phyloP scores from a whole-genome alignment of 257 asterid species.

The Sherardia arvensis region DNA sequence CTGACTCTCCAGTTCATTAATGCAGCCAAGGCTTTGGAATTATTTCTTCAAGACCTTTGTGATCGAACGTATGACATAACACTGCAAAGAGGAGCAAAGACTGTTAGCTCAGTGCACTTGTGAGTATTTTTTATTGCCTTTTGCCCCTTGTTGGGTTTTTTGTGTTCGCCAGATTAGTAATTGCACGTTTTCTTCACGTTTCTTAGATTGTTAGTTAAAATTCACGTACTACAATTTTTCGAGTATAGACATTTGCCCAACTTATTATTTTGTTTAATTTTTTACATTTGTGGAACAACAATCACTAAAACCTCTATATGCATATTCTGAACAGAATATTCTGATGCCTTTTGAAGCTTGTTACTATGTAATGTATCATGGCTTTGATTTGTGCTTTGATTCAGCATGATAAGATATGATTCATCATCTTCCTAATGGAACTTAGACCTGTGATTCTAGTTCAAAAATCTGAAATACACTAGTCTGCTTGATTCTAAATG shows the following conservation, averaged over 20 bases:
- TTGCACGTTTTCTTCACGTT: background rate
- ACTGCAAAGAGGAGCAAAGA: slow-evolving; percentile 88
- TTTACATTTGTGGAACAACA: background rate
- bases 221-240: background rate
- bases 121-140: slow-evolving; percentile 29
- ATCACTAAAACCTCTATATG: background rate
- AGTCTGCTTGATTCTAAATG: background rate
- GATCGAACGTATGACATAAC: slow-evolving; percentile 95
- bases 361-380: background rate
- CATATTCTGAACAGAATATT: no score
- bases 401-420: background rate
- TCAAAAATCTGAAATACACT: background rate
- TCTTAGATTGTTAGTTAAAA: background rate
- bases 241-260: background rate
- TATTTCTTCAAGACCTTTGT: slow-evolving; percentile 96
- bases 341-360: background rate
- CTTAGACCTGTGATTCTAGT: background rate
- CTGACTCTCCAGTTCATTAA: slow-evolving; percentile 13
- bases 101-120: slow-evolving; percentile 86
- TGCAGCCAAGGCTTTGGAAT: slow-evolving; percentile 95
- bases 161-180: no score
- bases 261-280: background rate
- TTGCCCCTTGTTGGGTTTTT: background rate
- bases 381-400: background rate
- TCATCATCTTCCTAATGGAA: background rate